phyloP scores from a whole-genome alignment of 495 filamentous ascomycete species.

The Annulohypoxylon stygium region DNA sequence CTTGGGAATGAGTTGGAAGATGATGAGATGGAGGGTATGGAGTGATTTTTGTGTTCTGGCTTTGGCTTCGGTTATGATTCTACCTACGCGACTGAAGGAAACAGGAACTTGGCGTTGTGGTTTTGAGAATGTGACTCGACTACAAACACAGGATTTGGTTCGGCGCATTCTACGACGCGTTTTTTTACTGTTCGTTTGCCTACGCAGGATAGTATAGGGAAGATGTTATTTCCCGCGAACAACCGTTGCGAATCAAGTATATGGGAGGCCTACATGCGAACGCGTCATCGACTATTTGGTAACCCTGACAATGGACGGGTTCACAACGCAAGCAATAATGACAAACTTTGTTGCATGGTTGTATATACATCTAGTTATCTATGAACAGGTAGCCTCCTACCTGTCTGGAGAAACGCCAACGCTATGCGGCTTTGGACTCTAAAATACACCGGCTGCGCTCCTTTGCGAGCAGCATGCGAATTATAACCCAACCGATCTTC shows the following conservation, averaged over 20 bases:
- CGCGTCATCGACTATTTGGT: neutral
- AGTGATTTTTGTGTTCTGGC: conserved; percentile 13
- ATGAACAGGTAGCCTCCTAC: conserved; percentile 16
- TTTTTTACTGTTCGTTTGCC: neutral
- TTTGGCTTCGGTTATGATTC: neutral
- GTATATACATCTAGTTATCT: conserved; percentile 43
- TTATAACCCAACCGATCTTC: conserved; percentile 30
- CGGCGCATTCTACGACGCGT: neutral
- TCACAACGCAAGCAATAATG: conserved; percentile 7
- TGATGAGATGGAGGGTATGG: conserved; percentile 52
- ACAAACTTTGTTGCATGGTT: conserved; percentile 31
- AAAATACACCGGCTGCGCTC: conserved; percentile 29
- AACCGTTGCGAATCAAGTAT: neutral
- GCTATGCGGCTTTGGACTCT: conserved; percentile 40
- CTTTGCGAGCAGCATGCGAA: conserved; percentile 18
- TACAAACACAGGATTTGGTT: neutral
- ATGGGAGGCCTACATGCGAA: neutral
- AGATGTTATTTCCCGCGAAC: neutral
- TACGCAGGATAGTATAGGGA: neutral
- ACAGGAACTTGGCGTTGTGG: conserved; percentile 10
- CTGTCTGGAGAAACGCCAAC: conserved; percentile 37
- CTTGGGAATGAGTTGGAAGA: conserved; percentile 60
- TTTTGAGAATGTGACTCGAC: neutral
- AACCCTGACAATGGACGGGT: neutral
- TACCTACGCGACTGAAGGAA: too few species aligned